Percentiles rank a stretch among this genome's conserved stretches.
These are phyloP conservation scores for Acanthochlamys bracteata DNA, from an alignment of 106 monocot species.

Conservation along the genomic window DNA sequence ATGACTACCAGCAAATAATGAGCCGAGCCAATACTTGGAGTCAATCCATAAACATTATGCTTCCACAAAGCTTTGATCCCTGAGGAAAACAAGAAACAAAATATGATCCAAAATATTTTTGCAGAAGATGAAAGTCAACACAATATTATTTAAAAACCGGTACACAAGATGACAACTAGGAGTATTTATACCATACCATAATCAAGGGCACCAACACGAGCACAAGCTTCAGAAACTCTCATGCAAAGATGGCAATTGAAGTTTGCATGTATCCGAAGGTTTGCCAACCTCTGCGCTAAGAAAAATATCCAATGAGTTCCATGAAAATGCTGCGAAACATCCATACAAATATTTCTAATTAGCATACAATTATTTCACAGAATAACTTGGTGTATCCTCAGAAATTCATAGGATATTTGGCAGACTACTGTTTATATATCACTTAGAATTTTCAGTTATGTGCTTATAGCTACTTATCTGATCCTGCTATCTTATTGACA, in stretches of 20 bases:
- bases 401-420: too few species aligned
- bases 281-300: slow-evolving; percentile 71
- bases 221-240: slow-evolving; percentile 78
- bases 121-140: too few species aligned
- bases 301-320: not conserved
- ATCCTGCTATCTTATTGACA: too few species aligned
- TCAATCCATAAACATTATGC: slow-evolving; percentile 88
- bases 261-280: slow-evolving; percentile 68
- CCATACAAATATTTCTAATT: not conserved
- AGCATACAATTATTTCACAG: too few species aligned
- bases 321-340: not conserved
- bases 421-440: too few species aligned
- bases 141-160: too few species aligned
- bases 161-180: too few species aligned
- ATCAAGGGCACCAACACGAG: slow-evolving; percentile 58
- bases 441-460: too few species aligned
- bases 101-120: not conserved
- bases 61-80: slow-evolving; percentile 86
- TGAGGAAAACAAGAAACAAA: slow-evolving; percentile 20
- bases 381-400: too few species aligned
- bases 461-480: too few species aligned
- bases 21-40: slow-evolving; percentile 79
- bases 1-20: slow-evolving; percentile 75
- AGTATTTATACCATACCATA: slow-evolving; percentile 46
- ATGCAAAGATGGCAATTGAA: slow-evolving; percentile 92